Evolutionary conservation across 129 eudicot species (phyloP), one percentile per base, ranked within the genome.

Genomic region (Tagetes patula): DNA sequence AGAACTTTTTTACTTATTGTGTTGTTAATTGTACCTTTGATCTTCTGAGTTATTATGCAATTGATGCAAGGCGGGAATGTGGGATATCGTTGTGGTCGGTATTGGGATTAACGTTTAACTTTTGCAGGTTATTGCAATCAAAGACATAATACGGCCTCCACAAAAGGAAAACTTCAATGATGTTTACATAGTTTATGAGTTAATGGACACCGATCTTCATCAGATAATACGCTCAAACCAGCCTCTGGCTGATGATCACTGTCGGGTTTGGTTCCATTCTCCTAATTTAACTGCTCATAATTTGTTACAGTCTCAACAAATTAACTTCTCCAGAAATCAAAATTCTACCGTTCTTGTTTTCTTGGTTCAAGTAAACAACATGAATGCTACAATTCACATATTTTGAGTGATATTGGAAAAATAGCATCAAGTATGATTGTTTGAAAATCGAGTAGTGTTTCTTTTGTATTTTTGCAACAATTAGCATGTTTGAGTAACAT

Each of bases 141-240:
- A 87, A 78, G 97, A 92, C 73, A 83, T 92, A 62, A 92, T 92
- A 50, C 75, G 96, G 65, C 97, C 97, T 48, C 97, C 97, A 43
- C 89, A 62, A 37, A 88, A 79, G 70, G 93, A 91, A 77, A 91
- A 84, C 72, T 91, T 91, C 73, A 86, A 88, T 77, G 97, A 91
- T 73, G 97, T 91, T 53, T 91, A 91, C 83, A 86, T 88, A 46
- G 96, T 91, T 58, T 86, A 83, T 75, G 97, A 91, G 78, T 81
- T 91, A 34, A 91, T 91, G 97, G 97, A 91, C 84, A 91, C 96
- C 27, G 96, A 91, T 84, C 97, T 91, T 62, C 96, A 91, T 69
- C 97, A 92, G 76, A 92, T 92, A 47, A 86, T 92, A 69, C 89
- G 90, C 49, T 92, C 97, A 63, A 92, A 83, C 85, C 96, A 92